A percentile compares a stretch with the other conserved stretches of the same genome.
Evolutionary conservation across 176 grass and related monocot genomes (phyloP).

Genomic region (Triticum timopheevii): DNA sequence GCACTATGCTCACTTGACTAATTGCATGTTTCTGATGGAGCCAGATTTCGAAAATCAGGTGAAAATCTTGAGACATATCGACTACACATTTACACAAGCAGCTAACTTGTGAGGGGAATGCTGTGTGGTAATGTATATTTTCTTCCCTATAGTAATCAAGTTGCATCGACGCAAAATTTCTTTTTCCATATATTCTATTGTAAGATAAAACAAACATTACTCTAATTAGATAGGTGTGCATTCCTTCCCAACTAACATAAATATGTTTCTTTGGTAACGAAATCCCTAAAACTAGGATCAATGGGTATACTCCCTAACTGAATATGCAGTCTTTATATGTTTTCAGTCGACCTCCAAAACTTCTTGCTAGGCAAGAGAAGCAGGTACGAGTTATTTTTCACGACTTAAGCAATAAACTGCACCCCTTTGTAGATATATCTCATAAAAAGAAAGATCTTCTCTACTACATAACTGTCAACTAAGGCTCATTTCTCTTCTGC

Average conservation of each 20-base stretch:
- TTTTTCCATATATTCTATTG: neutral
- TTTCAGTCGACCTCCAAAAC: neutral
- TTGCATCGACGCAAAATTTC: neutral
- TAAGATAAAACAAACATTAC: neutral
- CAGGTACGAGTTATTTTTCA: neutral
- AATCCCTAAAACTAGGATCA: constrained; percentile 5
- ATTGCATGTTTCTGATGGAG: neutral
- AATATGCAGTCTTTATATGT: neutral
- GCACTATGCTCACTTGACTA: neutral
- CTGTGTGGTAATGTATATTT: neutral
- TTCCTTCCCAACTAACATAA: neutral
- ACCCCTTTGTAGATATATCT: neutral
- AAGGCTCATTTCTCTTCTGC: neutral
- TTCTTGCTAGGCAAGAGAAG: neutral
- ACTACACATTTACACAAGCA: neutral
- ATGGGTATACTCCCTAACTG: neutral
- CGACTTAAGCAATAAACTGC: constrained; percentile 3
- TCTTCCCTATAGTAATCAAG: neutral
- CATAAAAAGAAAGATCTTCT: neutral
- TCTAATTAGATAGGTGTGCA: neutral
- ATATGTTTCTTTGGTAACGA: neutral
- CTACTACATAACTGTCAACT: neutral
- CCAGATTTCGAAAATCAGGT: constrained; percentile 2
- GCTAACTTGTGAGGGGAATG: neutral
- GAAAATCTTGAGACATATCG: neutral